A percentile compares a stretch with the other conserved stretches of the same genome.
Conservation (phyloP, 2,329 filamentous ascomycete genomes). For the Hymenoscyphus infarciens region DNA sequence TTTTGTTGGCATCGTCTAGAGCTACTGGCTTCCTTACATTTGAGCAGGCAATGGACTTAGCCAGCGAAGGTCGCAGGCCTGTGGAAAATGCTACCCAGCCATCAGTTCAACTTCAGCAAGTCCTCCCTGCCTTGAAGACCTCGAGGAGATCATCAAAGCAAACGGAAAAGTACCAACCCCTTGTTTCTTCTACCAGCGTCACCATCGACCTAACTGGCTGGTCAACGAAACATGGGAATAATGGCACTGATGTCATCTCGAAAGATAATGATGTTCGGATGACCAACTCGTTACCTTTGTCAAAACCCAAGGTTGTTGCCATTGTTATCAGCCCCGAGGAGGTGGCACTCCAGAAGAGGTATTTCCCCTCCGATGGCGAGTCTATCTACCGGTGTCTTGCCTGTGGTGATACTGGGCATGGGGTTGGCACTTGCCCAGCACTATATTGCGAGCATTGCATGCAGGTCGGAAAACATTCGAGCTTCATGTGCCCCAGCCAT, state of each 20-base stretch:
- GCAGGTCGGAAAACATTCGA: slow-evolving; percentile 42
- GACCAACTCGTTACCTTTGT: neutral
- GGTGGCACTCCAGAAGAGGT: slow-evolving; percentile 40
- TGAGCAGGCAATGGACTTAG: slow-evolving; percentile 7
- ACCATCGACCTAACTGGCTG: neutral
- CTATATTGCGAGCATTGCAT: slow-evolving; percentile 48
- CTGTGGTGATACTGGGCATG: slow-evolving; percentile 50
- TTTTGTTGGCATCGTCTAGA: slow-evolving; percentile 4
- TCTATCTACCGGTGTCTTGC: slow-evolving; percentile 43
- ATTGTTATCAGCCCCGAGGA: slow-evolving; percentile 8
- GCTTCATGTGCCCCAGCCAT: slow-evolving; percentile 48
- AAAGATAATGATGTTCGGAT: slow-evolving; percentile 7
- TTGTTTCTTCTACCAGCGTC: neutral
- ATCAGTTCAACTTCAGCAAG: neutral
- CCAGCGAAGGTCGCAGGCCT: neutral
- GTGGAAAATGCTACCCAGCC: neutral
- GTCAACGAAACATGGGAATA: neutral
- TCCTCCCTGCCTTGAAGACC: neutral
- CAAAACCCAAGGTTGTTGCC: neutral
- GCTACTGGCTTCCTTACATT: slow-evolving; percentile 1
- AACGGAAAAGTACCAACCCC: neutral
- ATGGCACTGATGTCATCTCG: neutral
- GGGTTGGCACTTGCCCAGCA: slow-evolving; percentile 43
- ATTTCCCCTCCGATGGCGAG: slow-evolving; percentile 42
- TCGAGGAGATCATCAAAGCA: neutral